Evolutionary conservation across 2,329 filamentous ascomycete genomes (phyloP).

Genomic region (Neonectria coccinea): DNA sequence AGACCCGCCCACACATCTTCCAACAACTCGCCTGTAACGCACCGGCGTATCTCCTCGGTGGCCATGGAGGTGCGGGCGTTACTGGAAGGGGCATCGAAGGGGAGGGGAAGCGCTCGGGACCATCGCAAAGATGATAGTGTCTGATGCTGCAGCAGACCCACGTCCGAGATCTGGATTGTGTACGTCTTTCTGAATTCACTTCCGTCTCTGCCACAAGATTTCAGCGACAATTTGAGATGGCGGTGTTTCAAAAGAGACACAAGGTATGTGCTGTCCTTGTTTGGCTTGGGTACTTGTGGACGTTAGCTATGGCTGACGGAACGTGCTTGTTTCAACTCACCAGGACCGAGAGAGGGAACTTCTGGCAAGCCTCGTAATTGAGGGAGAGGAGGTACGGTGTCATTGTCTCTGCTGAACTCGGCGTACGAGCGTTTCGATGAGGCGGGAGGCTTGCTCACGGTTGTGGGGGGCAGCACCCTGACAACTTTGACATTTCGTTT

Average conservation of each 20-base stretch:
- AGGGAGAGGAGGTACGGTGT: neutral
- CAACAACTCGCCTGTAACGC: constrained; percentile 42
- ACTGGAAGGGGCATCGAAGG: constrained; percentile 19
- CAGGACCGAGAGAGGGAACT: constrained; percentile 28
- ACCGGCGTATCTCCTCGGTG: constrained; percentile 24
- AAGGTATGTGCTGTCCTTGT: constrained; percentile 33
- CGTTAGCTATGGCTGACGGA: neutral
- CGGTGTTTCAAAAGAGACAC: constrained; percentile 35
- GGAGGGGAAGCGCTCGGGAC: constrained; percentile 33
- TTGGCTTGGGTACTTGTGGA: constrained; percentile 30
- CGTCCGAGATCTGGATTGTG: constrained; percentile 36
- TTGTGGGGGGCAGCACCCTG: neutral
- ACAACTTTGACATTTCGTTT: neutral
- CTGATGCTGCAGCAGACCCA: constrained; percentile 37
- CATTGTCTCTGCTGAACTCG: neutral
- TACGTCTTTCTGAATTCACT: constrained; percentile 7
- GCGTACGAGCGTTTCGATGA: constrained; percentile 10
- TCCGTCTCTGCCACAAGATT: neutral
- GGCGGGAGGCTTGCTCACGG: neutral
- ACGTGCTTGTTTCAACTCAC: constrained; percentile 20
- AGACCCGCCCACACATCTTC: constrained; percentile 47
- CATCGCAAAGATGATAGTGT: constrained; percentile 23
- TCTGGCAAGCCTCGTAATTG: neutral
- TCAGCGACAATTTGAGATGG: constrained; percentile 28
- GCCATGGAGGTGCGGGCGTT: constrained; percentile 17